Evolutionary conservation across 257 asterid species (phyloP).

Genomic region (Jacaranda copaia): DNA sequence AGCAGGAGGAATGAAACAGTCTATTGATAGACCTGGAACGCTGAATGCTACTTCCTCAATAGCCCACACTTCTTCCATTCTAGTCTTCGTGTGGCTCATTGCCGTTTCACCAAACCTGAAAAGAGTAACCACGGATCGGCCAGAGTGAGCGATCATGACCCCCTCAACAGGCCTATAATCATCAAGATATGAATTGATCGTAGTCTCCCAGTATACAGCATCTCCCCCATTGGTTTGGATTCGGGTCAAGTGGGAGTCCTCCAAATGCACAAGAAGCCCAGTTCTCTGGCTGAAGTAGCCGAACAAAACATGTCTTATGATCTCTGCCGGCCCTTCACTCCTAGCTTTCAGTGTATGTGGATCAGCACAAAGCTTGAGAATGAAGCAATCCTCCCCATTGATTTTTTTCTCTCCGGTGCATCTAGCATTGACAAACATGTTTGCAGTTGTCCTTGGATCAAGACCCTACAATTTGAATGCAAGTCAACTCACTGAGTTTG

Average conservation of each 20-base stretch:
- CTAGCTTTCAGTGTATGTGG: slow-evolving; percentile 58
- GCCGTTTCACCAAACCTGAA: slow-evolving; percentile 65
- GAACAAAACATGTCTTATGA: slow-evolving; percentile 56
- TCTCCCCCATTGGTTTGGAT: slow-evolving; percentile 56
- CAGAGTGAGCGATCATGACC: slow-evolving; percentile 63
- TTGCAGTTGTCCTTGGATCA: slow-evolving; percentile 65
- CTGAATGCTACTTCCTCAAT: slow-evolving; percentile 65
- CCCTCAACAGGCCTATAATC: slow-evolving; percentile 62
- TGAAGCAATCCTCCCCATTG: slow-evolving; percentile 62
- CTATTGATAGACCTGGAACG: slow-evolving; percentile 54
- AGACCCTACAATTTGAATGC: slow-evolving; percentile 45
- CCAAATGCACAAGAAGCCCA: slow-evolving; percentile 61
- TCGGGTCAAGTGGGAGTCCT: slow-evolving; percentile 63
- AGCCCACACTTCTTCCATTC: slow-evolving; percentile 63
- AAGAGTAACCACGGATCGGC: slow-evolving; percentile 60
- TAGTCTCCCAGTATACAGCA: slow-evolving; percentile 65
- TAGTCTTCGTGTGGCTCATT: slow-evolving; percentile 63
- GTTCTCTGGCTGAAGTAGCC: slow-evolving; percentile 70
- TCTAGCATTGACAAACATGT: slow-evolving; percentile 59
- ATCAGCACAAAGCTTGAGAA: slow-evolving; percentile 59
- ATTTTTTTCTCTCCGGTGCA: slow-evolving; percentile 66
- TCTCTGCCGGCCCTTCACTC: slow-evolving; percentile 68
- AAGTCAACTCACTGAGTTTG: not conserved
- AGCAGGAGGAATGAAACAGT: slow-evolving; percentile 63
- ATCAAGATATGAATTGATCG: slow-evolving; percentile 59